Base-by-base conservation (phyloP, 805 yeast species). In the Sugiyamaella chiloensis region DNA sequence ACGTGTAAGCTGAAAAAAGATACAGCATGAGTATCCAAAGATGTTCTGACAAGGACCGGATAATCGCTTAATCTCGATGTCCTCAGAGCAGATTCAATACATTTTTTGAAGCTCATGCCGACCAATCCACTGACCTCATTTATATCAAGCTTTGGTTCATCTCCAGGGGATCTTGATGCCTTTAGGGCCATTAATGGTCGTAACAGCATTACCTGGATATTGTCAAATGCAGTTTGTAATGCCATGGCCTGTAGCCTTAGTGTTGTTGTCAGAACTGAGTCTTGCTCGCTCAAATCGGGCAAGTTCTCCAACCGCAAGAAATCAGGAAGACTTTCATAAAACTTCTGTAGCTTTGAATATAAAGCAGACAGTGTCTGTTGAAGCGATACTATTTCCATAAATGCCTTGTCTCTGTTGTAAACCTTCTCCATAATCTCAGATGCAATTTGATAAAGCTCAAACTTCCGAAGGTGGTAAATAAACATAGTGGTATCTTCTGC, bases 1-100 rank as follows among this genome's bases (percentile, higher is more conserved):
- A 47, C 24, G 23, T 42, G 50, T n/a, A 23, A 41, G 17, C 50
- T 43, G 20, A 47, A 42, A 24, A 47, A 47, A n/a, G 50, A 47
- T 7, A 29, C 50, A 16, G 50, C 50, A 47, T 47, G 50, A 21
- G 50, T 47, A 6, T 32, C 48, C 23, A 42, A 27, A 7, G 45
- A 27, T 11, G 49, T 32, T 12, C 40, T 40, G 12, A 46, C 20
- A 4, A 46, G 23, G 6, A 24, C 30, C 19, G 49, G 49, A 30
- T 46, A 46, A 35, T 30, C 31, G 30, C 45, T 40, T 30, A 46
- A 23, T 19, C 37, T 21, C 6, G 49, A 46, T 9, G 45, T 46
- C 24, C 45, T 16, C 21, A 46, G 23, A 3, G 49, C 49, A 6
- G 49, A 46, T 6, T 46, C 40, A 16, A 40, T 46, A 24, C 49